A percentile compares a stretch with the other conserved stretches of the same genome.
phyloP scores from a whole-genome alignment of 768 basidiomycete species.

The Suillus cothurnatus region DNA sequence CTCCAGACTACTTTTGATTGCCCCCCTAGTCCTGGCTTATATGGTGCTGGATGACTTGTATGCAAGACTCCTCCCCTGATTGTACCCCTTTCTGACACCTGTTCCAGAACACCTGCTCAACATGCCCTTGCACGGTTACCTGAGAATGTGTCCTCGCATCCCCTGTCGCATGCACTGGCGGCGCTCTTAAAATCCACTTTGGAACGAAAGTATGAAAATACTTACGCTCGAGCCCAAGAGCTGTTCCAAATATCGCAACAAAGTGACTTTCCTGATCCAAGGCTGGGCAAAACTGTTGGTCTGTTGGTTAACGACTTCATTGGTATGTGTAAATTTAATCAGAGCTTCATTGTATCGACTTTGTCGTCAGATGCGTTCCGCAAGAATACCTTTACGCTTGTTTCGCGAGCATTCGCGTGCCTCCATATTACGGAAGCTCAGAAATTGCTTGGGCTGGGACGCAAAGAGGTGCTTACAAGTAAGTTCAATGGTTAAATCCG shows the following conservation, averaged over 20 bases:
- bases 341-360: background rate
- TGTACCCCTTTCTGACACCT: slow-evolving; percentile 4
- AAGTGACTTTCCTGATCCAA: slow-evolving; percentile 47
- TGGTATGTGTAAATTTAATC: slow-evolving; percentile 39
- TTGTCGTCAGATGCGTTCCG: slow-evolving; percentile 58
- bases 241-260: slow-evolving; percentile 45
- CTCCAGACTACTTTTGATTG: slow-evolving; percentile 53
- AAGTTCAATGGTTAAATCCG: slow-evolving; percentile 2
- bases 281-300: slow-evolving; percentile 47
- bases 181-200: slow-evolving; percentile 51
- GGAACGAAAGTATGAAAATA: slow-evolving; percentile 55
- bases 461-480: slow-evolving; percentile 37
- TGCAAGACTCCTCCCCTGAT: slow-evolving; percentile 24
- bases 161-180: slow-evolving; percentile 49
- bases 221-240: slow-evolving; percentile 51
- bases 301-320: slow-evolving; percentile 51
- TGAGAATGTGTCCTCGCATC: slow-evolving; percentile 41
- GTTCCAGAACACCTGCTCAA: slow-evolving; percentile 56
- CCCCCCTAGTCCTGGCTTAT: slow-evolving; percentile 66
- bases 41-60: slow-evolving; percentile 66
- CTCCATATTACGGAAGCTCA: slow-evolving; percentile 56
- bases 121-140: slow-evolving; percentile 60
- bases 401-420: slow-evolving; percentile 68
- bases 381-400: slow-evolving; percentile 51
- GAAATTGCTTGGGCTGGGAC: slow-evolving; percentile 53